Evolutionary conservation across 2,329 filamentous ascomycete genomes (phyloP), one percentile per base, ranked within the genome.

Genomic region (Venturia aucupariae): DNA sequence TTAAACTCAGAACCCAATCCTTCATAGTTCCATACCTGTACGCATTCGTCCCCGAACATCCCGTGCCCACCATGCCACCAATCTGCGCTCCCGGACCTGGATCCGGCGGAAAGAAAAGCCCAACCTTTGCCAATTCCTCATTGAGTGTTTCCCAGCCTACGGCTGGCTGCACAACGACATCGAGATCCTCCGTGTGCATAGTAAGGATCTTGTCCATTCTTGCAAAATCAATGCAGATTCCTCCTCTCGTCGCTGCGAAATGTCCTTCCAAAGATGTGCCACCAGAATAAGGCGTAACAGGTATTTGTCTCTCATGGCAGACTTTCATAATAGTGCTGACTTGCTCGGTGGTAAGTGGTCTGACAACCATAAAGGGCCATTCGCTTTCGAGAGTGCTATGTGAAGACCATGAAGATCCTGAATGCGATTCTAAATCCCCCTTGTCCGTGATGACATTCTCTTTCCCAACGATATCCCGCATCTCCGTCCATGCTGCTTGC

Each of bases 11-110:
- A 15, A 96, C 92, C 92, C 92, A 96, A 73, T 96, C 92, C 67
- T 90, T 87, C 91, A 96, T 96, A 2, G 92, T 96, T 67, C 92
- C 92, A 74, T 96, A 96, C 65, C 92, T 84, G 78, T 95, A 96
- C 19, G 92, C 88, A 74, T 96, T 96, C 17, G 92, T 96, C 66
- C 92, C 92, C 19, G 74, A 86, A 75, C 87, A 90, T 63, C 87
- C 87, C 0, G 89, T 92, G 27, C 88, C 89, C 41, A 92, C 85
- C 89, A 92, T 92, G 64, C 92, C 92, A 65, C 92, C 92, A 70
- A 97, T 96, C 87, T 90, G 90, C 67, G 92, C 92, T 22, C 92
- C 91, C 62, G 92, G 92, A 63, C 92, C 92, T 22, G 92, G 92
- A 74, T 96, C 92, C 0, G 91, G 92, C 27, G 92, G 92, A 77